A percentile compares a stretch with the other conserved stretches of the same genome.
phyloP scores from a whole-genome alignment of 139 green algal species.

The Diplosphaera chodatii region DNA sequence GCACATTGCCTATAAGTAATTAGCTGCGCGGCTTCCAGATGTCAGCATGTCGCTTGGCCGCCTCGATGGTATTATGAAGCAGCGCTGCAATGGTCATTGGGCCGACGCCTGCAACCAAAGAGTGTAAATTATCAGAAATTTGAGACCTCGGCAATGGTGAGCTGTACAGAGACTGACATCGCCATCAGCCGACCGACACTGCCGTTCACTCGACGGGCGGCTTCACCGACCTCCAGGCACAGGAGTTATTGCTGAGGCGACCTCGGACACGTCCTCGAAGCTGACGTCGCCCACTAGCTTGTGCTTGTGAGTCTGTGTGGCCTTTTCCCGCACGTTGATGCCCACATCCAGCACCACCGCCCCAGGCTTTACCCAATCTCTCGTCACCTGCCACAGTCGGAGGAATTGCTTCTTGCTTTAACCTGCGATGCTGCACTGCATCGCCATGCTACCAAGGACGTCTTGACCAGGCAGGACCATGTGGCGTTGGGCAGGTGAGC shows the following conservation, averaged over 20 bases:
- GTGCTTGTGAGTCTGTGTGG: slow-evolving; percentile 30
- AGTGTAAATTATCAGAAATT: too few relatives aligned
- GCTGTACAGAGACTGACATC: too few relatives aligned
- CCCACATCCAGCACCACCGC: slow-evolving; percentile 91
- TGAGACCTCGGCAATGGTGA: too few relatives aligned
- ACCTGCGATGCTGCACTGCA: too few relatives aligned
- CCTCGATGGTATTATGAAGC: slow-evolving; percentile 59
- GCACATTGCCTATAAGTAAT: too few relatives aligned
- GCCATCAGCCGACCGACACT: too few relatives aligned
- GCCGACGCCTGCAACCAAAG: slow-evolving; percentile 70
- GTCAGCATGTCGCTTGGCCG: not conserved
- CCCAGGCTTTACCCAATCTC: slow-evolving; percentile 89
- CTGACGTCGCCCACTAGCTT: slow-evolving; percentile 84
- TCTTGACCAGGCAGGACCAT: too few relatives aligned
- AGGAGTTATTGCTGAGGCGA: slow-evolving; percentile 81
- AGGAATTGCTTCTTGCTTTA: too few relatives aligned
- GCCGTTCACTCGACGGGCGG: too few relatives aligned
- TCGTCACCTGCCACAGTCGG: slow-evolving; percentile 17
- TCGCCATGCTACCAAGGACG: too few relatives aligned
- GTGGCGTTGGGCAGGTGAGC: too few relatives aligned
- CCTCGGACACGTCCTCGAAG: slow-evolving; percentile 48
- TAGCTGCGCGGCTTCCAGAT: not conserved
- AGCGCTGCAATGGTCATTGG: slow-evolving; percentile 98
- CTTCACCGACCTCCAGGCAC: slow-evolving; percentile 92
- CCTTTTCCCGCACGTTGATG: slow-evolving; percentile 81